Conservation (phyloP, 345 rosid genomes). For the Eucalyptus marginata region DNA sequence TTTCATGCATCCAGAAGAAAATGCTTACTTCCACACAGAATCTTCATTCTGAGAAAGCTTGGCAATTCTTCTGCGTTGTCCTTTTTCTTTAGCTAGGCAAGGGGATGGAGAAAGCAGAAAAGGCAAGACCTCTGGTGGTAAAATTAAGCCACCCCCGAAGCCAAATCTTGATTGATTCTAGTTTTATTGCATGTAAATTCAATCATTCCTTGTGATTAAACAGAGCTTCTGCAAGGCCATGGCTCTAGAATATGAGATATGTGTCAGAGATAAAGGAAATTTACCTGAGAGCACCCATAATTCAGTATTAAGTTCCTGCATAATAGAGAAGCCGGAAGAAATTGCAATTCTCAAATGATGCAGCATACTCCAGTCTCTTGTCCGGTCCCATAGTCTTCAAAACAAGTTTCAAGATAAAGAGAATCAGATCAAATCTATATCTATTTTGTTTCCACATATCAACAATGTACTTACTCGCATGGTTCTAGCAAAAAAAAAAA, state of each 20-base stretch:
- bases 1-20: neutral
- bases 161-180: neutral
- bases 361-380: neutral
- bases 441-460: neutral
- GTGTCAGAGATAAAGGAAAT: neutral
- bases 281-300: constrained; percentile 90
- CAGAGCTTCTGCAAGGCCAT: neutral
- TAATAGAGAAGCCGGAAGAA: constrained; percentile 83
- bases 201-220: neutral
- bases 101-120: neutral
- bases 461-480: constrained; percentile 1
- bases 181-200: neutral
- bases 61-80: neutral
- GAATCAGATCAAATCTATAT: neutral
- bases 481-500: too few relatives aligned
- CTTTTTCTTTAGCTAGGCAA: neutral
- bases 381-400: constrained; percentile 69
- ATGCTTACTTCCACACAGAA: neutral
- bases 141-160: neutral
- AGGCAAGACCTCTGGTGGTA: neutral
- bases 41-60: neutral
- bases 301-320: constrained; percentile 85
- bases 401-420: neutral
- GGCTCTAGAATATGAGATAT: neutral
- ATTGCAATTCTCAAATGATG: too few relatives aligned